Evolutionary conservation across 1,284 basidiomycete species (phyloP), one percentile per base, ranked within the genome.

Genomic region (Malassezia vespertilionis): DNA sequence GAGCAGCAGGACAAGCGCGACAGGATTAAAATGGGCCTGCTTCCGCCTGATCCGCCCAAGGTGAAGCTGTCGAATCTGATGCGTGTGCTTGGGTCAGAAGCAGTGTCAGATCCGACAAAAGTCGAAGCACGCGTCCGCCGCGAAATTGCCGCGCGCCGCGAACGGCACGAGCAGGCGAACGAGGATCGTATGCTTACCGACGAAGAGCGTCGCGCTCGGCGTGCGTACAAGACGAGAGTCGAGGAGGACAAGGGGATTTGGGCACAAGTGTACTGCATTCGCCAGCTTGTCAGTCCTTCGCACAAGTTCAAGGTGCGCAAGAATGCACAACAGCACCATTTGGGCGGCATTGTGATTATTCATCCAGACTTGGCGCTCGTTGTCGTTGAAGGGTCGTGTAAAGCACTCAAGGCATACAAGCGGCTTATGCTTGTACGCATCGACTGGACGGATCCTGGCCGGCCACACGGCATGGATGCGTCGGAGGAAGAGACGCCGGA

Each of bases 291-390:
- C n/a, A 88, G 95, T 69, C 86, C 84, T 0, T 78, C 86, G 12
- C 93, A 99, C 65, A 82, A 84, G 55, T 95, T 89, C 78, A 99
- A 97, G 75, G 85, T 96, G 32, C 81, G 85, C 52, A 86, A 85
- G 76, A 97, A 96, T 64, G 91, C 91, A 2, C 82, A 91, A 67
- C 88, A 96, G 71, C 76, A 83, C 68, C 81, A 80, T 51, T 76
- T 99, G 14, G 84, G 86, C 0, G 91, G 93, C 4, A 74, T 91
- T 18, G 84, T 83, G 61, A 82, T 96, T 60, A 89, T 88, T 76
- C 81, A 89, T 65, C 84, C 86, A 0, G 73, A 77, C 23, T 95
- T 95, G 76, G 83, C 80, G 54, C 76, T 97, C 71, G 81, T 99
- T 23, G 83, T 95, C 53, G 86, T 95, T 42, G 93, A 99, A 71